A percentile compares a stretch with the other conserved stretches of the same genome.
These are phyloP conservation scores for Metschnikowia orientalis DNA, from an alignment of 805 yeast genomes.

Conservation along the genomic window DNA sequence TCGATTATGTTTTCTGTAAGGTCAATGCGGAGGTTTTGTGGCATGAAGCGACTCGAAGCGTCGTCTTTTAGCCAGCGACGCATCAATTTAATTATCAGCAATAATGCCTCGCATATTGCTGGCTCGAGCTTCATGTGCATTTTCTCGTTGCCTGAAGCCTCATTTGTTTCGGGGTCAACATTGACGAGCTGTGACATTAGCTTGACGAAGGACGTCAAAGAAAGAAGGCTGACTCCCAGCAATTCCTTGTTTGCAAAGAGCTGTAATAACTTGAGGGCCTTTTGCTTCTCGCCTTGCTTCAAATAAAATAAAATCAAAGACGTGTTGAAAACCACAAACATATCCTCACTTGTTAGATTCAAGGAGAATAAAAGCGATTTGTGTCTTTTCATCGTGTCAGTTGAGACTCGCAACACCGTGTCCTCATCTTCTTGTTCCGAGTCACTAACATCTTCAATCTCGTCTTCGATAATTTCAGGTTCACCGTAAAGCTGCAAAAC, in stretches of 20 bases:
- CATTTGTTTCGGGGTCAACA: conserved; percentile 15
- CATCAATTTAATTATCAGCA: conserved; percentile 22
- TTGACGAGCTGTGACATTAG: conserved; percentile 18
- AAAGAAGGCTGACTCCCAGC: conserved; percentile 25
- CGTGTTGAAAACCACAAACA: conserved; percentile 28
- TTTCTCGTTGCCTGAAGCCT: neutral
- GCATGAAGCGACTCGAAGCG: conserved; percentile 17
- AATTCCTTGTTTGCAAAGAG: conserved; percentile 19
- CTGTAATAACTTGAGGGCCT: conserved; percentile 23
- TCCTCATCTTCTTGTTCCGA: conserved; percentile 1
- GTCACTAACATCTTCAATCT: conserved; percentile 11
- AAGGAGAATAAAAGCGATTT: conserved; percentile 27
- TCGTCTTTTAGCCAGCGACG: conserved; percentile 31
- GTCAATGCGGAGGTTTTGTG: conserved; percentile 21
- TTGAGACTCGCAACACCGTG: neutral
- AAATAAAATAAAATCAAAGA: conserved; percentile 24
- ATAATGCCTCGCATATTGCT: conserved; percentile 18
- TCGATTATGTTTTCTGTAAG: conserved; percentile 28
- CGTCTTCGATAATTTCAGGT: conserved; percentile 30
- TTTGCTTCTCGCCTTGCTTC: conserved; percentile 16
- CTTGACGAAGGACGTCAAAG: conserved; percentile 31
- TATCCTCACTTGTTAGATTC: conserved; percentile 32
- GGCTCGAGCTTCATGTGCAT: conserved; percentile 5
- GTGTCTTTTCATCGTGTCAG: conserved; percentile 11
- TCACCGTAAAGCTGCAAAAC: conserved; percentile 25